phyloP scores from a whole-genome alignment of 805 yeast genomes.

The Starmerella apis region DNA sequence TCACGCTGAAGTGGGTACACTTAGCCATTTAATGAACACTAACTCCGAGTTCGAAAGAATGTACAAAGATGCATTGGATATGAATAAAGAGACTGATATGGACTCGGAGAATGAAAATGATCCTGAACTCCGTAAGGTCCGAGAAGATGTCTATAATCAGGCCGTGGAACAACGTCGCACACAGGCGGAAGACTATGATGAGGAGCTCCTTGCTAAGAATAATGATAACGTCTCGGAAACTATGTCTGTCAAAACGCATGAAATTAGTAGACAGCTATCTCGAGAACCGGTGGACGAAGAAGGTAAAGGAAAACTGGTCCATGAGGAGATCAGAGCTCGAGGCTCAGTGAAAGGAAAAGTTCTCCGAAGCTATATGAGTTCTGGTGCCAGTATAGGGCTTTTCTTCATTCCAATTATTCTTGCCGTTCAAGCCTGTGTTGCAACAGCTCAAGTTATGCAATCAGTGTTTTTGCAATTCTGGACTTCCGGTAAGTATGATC shows the following conservation, averaged over 20 bases:
- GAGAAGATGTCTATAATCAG: neutral
- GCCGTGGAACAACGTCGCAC: conserved; percentile 5
- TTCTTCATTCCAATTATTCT: conserved; percentile 20
- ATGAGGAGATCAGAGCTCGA: conserved; percentile 29
- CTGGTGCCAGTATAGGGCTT: conserved; percentile 32
- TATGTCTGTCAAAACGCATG: neutral
- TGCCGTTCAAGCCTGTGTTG: conserved; percentile 34
- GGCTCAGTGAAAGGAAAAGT: conserved; percentile 34
- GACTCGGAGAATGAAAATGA: conserved; percentile 21
- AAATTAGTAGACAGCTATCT: conserved; percentile 12
- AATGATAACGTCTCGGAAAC: neutral
- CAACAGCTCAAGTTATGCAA: conserved; percentile 37
- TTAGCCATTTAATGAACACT: conserved; percentile 39
- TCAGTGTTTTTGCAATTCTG: conserved; percentile 56
- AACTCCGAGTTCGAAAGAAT: conserved; percentile 13
- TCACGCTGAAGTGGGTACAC: conserved; percentile 48
- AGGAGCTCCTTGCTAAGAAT: neutral
- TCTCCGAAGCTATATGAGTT: conserved; percentile 45
- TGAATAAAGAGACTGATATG: neutral
- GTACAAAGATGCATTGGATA: conserved; percentile 9
- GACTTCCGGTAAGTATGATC: conserved; percentile 48
- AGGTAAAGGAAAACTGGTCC: conserved; percentile 26
- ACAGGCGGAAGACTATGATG: conserved; percentile 9
- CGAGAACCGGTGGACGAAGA: conserved; percentile 9
- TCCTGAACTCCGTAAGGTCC: conserved; percentile 12